Evolutionary conservation across 75 land plant genomes (phyloP).

Genomic region (Sequoiadendron giganteum): DNA sequence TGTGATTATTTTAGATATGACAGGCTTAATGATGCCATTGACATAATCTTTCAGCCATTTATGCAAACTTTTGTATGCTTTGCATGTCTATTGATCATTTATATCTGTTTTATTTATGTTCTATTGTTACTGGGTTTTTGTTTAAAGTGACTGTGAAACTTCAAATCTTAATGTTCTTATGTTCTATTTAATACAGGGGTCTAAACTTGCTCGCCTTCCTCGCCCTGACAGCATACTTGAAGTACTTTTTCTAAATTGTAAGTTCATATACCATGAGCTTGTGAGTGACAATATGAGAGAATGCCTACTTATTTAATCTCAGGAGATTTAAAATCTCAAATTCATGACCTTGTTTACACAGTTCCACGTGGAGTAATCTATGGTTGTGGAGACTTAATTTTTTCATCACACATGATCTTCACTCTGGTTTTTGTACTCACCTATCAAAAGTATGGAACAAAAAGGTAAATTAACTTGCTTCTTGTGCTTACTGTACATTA

Average conservation of each 20-base stretch:
- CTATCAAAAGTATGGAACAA: slow-evolving; percentile 85
- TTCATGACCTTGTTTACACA: slow-evolving; percentile 21
- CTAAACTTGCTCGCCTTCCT: slow-evolving; percentile 81
- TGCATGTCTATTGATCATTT: background rate
- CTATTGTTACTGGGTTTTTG: background rate
- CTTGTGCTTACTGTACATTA: background rate
- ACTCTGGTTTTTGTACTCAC: slow-evolving; percentile 81
- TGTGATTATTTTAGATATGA: background rate
- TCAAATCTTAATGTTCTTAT: background rate
- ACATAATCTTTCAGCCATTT: background rate
- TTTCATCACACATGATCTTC: slow-evolving; percentile 99
- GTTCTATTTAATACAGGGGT: slow-evolving; percentile 52
- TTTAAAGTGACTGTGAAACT: background rate
- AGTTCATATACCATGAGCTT: slow-evolving; percentile 12
- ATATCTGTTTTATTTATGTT: background rate
- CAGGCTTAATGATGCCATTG: background rate
- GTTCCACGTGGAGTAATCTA: slow-evolving; percentile 92
- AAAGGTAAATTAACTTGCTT: slow-evolving; percentile 30
- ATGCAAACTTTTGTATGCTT: background rate
- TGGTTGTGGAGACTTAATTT: slow-evolving; percentile 99
- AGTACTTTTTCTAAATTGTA: slow-evolving; percentile 81
- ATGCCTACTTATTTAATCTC: slow-evolving; percentile 4
- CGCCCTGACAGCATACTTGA: slow-evolving; percentile 61
- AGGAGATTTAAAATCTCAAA: background rate
- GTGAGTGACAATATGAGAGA: background rate